Evolutionary conservation across 176 grass and related monocot genomes (phyloP).

Genomic region (Bonia amplexicaulis): DNA sequence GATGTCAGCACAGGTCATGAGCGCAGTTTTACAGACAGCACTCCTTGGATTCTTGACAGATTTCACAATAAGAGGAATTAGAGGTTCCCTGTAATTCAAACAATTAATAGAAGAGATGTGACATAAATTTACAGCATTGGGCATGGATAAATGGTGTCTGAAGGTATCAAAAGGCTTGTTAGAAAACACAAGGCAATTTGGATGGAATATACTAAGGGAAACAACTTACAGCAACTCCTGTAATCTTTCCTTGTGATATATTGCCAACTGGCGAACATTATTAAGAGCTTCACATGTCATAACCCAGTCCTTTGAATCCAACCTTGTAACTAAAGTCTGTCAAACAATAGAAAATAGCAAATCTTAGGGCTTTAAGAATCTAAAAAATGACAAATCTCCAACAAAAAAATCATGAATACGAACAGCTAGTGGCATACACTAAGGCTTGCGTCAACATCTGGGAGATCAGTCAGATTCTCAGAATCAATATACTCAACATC

Average conservation of each 20-base stretch:
- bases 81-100: conserved; percentile 44
- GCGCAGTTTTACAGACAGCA: conserved; percentile 92
- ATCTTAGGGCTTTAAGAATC: not conserved
- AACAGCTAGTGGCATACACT: conserved; percentile 38
- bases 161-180: not conserved
- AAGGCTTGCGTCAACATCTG: conserved; percentile 41
- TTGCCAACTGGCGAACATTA: conserved; percentile 82
- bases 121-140: not conserved
- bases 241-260: conserved; percentile 77
- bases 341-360: conserved; percentile 1
- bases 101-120: not conserved
- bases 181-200: not conserved
- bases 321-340: conserved; percentile 70
- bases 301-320: conserved; percentile 96
- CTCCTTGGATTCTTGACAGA: conserved; percentile 96
- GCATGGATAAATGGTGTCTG: not conserved
- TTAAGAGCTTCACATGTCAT: conserved; percentile 90
- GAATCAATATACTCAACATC: conserved; percentile 66
- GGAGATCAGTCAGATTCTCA: conserved; percentile 49
- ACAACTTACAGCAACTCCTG: conserved; percentile 72
- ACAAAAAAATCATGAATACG: not conserved
- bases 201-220: not conserved
- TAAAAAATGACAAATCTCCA: not conserved
- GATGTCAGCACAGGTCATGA: conserved; percentile 92
- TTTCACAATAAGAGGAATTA: conserved; percentile 88